Evolutionary conservation across 805 yeast species (phyloP).

Genomic region (Saturnispora quitensis): DNA sequence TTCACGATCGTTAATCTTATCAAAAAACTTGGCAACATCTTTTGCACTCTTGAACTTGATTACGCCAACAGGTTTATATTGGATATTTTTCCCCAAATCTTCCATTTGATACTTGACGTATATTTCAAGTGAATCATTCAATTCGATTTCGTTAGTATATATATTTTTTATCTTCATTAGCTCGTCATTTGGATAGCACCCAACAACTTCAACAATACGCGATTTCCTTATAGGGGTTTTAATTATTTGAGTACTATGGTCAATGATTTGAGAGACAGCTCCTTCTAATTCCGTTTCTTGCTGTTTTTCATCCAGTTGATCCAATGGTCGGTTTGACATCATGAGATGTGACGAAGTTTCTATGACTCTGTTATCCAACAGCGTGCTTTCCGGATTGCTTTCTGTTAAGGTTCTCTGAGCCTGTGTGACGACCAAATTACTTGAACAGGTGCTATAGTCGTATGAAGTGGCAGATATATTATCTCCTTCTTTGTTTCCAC

Average conservation of each 20-base stretch:
- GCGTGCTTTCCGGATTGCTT: not conserved
- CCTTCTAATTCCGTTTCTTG: not conserved
- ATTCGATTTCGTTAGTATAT: slow-evolving; percentile 1
- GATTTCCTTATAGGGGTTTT: not conserved
- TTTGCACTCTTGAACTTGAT: not conserved
- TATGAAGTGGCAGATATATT: not conserved
- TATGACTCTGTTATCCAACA: not conserved
- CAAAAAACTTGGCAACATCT: slow-evolving; percentile 2
- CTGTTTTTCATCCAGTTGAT: not conserved
- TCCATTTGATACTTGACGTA: slow-evolving; percentile 4
- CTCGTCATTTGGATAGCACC: slow-evolving; percentile 9
- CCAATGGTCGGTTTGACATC: not conserved
- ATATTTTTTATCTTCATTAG: slow-evolving; percentile 2
- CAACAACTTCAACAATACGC: slow-evolving; percentile 4
- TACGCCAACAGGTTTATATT: slow-evolving; percentile 1
- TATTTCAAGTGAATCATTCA: slow-evolving; percentile 10
- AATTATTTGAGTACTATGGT: slow-evolving; percentile 3
- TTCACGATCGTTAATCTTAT: not conserved
- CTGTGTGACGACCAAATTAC: not conserved
- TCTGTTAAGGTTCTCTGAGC: not conserved
- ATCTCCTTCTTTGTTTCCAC: not conserved
- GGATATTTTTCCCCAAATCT: not conserved
- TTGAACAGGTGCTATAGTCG: not conserved
- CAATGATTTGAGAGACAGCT: not conserved
- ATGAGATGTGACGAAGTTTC: not conserved